Conservation (phyloP, 768 basidiomycete species). For the Panaeolus cyanescens region DNA sequence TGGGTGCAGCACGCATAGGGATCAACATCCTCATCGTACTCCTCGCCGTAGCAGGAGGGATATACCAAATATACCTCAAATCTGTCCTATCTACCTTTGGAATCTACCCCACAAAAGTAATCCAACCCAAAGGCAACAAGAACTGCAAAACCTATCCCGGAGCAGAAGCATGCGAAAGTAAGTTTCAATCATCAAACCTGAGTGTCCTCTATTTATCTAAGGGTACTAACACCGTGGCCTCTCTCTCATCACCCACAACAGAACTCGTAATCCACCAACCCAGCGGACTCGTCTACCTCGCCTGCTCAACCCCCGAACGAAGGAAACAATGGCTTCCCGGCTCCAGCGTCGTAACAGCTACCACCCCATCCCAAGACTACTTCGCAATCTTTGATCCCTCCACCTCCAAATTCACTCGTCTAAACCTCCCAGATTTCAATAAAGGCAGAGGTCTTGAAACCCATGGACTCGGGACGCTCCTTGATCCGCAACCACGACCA, state of each 20-base stretch:
- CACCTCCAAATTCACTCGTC: constrained; percentile 44
- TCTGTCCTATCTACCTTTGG: constrained; percentile 46
- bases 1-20: constrained; percentile 7
- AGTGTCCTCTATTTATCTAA: not conserved
- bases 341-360: constrained; percentile 32
- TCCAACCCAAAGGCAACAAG: constrained; percentile 43
- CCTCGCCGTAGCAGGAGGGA: constrained; percentile 40
- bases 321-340: constrained; percentile 57
- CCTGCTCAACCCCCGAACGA: constrained; percentile 54
- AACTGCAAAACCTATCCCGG: constrained; percentile 48
- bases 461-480: too few relatives aligned
- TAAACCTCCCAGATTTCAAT: constrained; percentile 42
- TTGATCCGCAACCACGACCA: too few relatives aligned
- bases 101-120: constrained; percentile 34
- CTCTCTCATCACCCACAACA: constrained; percentile 42
- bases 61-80: constrained; percentile 51
- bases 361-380: constrained; percentile 49
- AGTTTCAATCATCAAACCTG: constrained; percentile 17
- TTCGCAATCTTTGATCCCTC: constrained; percentile 58
- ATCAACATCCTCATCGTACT: constrained; percentile 33
- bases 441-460: constrained; percentile 45
- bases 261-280: constrained; percentile 61
- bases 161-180: constrained; percentile 69
- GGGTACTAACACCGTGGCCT: not conserved
- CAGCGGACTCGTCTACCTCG: constrained; percentile 58